Evolutionary conservation across 768 basidiomycete species (phyloP).

Genomic region (Amyloporia xantha): DNA sequence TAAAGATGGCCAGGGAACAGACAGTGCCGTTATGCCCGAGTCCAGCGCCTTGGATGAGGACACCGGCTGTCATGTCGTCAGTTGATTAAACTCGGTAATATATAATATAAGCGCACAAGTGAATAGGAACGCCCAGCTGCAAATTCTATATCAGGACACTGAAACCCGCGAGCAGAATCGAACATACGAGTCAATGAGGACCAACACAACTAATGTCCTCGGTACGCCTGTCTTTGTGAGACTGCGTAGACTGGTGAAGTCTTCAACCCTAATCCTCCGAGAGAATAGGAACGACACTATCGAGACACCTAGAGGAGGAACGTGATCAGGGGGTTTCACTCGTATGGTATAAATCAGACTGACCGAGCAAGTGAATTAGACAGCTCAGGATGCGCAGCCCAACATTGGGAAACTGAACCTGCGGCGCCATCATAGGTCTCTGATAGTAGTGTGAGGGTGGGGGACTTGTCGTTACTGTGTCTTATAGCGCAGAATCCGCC

Average conservation of each 20-base stretch:
- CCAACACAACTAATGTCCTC: slow-evolving; percentile 33
- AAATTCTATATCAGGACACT: not conserved
- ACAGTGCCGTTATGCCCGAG: slow-evolving; percentile 28
- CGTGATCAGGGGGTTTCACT: not conserved
- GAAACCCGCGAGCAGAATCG: not conserved
- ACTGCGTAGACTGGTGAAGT: slow-evolving; percentile 22
- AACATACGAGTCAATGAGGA: slow-evolving; percentile 35
- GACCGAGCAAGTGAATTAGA: slow-evolving; percentile 13
- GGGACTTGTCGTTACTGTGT: not conserved
- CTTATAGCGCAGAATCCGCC: not conserved
- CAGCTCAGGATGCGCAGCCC: slow-evolving; percentile 10
- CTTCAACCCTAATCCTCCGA: slow-evolving; percentile 28
- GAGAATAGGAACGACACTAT: slow-evolving; percentile 33
- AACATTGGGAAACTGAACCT: not conserved
- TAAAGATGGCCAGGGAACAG: slow-evolving; percentile 37
- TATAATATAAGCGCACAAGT: slow-evolving; percentile 31
- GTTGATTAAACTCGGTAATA: not conserved
- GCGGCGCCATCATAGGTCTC: not conserved
- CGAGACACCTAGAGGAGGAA: slow-evolving; percentile 21
- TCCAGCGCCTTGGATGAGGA: slow-evolving; percentile 40
- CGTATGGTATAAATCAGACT: not conserved
- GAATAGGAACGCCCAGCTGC: slow-evolving; percentile 35
- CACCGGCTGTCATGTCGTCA: slow-evolving; percentile 25
- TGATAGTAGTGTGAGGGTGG: not conserved
- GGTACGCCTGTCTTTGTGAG: slow-evolving; percentile 32